Base-by-base conservation (phyloP, 108 stramenopile species). In the Skeletonema potamos region DNA sequence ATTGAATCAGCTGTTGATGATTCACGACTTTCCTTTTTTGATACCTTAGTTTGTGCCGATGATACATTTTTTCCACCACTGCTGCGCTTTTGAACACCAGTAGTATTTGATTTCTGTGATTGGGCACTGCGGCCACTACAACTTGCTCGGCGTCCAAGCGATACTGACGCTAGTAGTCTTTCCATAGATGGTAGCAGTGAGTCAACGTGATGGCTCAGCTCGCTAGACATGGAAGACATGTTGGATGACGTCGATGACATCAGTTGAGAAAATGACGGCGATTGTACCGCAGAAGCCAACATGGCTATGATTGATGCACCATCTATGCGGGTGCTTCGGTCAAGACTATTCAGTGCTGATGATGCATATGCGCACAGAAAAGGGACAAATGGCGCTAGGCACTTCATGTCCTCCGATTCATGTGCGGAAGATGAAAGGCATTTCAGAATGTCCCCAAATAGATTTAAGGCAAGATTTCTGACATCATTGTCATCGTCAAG, bases 301-400 rank as follows among this genome's bases (percentile, higher is more conserved):
- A 87, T 66, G 9, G 80, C 71, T 7, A 89, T 76, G 18, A 75
- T 59, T 22, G 67, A 74, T 20, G 76, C 82, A 1, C 91, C 93
- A 58, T 90, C 87, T 26, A 80, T 61, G 30, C 91, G 77, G 22
- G 84, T 82, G 15, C 48, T 55, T 28, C 69, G 68, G 74, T 94
- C 93, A 32, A 94, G 68, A 78, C 91, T 89, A 58, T 92, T 87
- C 66, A 94, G 63, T 36, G 93, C 88, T 54, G 89, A 92, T 7
- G 84, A 76, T 8, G 87, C 71, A 56, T 87, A 86, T 0, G 91
- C 90, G 33, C 86, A 73, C 0, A 89, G 33, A 17, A 94, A 57
- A 26, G 85, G 73, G 6, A 87, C 61, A 58, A 91, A 92, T 57
- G 93, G 93, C 26, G 55, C 72, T 7, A 90, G 33, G 34, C 72